Evolutionary conservation across 371 early-diverging fungal species (phyloP).

Genomic region (Rhizomucor pusillus): DNA sequence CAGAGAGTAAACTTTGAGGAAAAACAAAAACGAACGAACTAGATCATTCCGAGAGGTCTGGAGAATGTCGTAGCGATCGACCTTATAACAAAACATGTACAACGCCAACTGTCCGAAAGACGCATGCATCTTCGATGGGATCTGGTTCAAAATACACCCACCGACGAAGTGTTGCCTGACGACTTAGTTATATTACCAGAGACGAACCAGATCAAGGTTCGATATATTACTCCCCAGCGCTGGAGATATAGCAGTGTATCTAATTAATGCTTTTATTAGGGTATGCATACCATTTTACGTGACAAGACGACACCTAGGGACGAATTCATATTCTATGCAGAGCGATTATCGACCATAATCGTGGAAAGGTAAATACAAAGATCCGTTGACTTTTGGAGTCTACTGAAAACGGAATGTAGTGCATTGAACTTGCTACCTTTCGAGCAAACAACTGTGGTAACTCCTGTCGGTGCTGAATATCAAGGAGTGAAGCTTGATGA

Average conservation of each 20-base stretch:
- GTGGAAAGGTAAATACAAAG: constrained; percentile 64
- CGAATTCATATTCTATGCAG: constrained; percentile 90
- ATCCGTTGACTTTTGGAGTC: not conserved
- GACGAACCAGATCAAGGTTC: constrained; percentile 67
- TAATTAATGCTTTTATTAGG: constrained; percentile 25
- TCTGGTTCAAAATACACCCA: constrained; percentile 43
- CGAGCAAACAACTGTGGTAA: constrained; percentile 44
- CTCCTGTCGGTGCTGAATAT: constrained; percentile 64
- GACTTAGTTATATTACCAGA: constrained; percentile 53
- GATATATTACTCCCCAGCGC: not conserved
- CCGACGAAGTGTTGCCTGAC: constrained; percentile 46
- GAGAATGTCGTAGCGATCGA: constrained; percentile 92
- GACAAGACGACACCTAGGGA: constrained; percentile 69
- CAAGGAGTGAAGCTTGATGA: constrained; percentile 48
- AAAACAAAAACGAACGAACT: not conserved
- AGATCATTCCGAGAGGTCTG: constrained; percentile 87
- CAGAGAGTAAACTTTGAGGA: not conserved
- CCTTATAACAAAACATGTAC: constrained; percentile 83
- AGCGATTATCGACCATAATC: constrained; percentile 79
- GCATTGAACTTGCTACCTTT: constrained; percentile 68
- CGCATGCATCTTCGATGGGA: constrained; percentile 67
- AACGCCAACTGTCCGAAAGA: constrained; percentile 77
- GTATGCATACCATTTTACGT: constrained; percentile 84
- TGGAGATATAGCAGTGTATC: not conserved
- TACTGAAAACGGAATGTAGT: constrained; percentile 17